phyloP scores from a whole-genome alignment of 306 rosid species.

The Cicer yamashitae region DNA sequence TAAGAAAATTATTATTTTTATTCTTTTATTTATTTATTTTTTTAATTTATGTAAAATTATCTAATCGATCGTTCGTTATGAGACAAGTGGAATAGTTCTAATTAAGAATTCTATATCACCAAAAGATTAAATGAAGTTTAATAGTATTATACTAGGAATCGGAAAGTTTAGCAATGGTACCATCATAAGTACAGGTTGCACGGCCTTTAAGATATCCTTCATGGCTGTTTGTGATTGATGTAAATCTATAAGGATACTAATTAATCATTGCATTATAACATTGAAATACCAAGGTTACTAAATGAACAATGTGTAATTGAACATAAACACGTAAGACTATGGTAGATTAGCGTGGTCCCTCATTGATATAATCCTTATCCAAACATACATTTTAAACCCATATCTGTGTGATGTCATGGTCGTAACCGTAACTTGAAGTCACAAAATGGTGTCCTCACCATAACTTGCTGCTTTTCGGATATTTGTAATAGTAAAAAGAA shows the following conservation, averaged over 20 bases:
- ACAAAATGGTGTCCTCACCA: slow-evolving; percentile 42
- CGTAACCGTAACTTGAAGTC: slow-evolving; percentile 66
- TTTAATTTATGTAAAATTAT: too few relatives aligned
- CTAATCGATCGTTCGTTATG: too few relatives aligned
- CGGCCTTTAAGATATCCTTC: slow-evolving; percentile 6
- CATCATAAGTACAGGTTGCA: slow-evolving; percentile 10
- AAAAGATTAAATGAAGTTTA: not conserved
- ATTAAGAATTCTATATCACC: not conserved
- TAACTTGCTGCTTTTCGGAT: slow-evolving; percentile 49
- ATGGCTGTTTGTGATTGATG: not conserved
- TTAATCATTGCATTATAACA: slow-evolving; percentile 25
- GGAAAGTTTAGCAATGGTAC: slow-evolving; percentile 8
- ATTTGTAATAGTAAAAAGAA: not conserved
- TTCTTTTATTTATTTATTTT: too few relatives aligned
- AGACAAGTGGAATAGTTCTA: not conserved
- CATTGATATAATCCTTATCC: slow-evolving; percentile 30
- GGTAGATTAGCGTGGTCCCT: slow-evolving; percentile 48
- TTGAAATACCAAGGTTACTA: slow-evolving; percentile 33
- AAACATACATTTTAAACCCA: slow-evolving; percentile 49
- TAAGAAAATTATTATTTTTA: too few relatives aligned
- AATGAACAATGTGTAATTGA: slow-evolving; percentile 17
- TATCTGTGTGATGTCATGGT: slow-evolving; percentile 63
- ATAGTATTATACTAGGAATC: slow-evolving; percentile 5
- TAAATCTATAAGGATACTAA: not conserved
- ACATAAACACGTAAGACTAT: slow-evolving; percentile 50